These are phyloP conservation scores for Dovyalis caffra DNA, from an alignment of 345 rosid genomes.

Conservation along the genomic window DNA sequence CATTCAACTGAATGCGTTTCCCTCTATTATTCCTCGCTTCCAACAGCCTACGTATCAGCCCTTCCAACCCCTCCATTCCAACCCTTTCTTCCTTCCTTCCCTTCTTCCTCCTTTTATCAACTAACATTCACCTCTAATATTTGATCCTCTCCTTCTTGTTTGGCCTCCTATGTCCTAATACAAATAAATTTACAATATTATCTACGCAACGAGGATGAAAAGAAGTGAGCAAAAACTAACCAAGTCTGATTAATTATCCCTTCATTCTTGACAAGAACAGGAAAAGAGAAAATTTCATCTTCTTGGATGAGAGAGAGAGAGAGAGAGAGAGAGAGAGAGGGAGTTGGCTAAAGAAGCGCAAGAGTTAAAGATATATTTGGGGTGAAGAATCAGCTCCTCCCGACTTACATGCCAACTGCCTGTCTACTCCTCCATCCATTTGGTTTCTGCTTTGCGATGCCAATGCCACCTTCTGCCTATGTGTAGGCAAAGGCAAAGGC, in stretches of 20 bases:
- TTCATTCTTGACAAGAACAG: background rate
- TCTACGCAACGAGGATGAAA: background rate
- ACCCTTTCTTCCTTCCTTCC: background rate
- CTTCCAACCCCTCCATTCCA: slow-evolving; percentile 26
- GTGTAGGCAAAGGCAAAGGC: background rate
- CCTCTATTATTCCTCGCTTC: slow-evolving; percentile 21
- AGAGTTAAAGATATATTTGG: background rate
- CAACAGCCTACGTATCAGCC: slow-evolving; percentile 11
- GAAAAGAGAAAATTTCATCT: background rate
- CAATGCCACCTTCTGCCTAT: background rate
- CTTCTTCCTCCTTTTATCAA: background rate
- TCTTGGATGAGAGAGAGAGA: background rate
- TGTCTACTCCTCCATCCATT: background rate
- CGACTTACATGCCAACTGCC: background rate
- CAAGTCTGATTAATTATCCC: too few species aligned
- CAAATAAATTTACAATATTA: background rate
- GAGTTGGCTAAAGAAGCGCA: background rate
- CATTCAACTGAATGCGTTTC: slow-evolving; percentile 20
- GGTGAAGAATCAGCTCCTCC: background rate
- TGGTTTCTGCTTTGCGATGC: background rate
- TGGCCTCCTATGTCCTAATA: too few species aligned
- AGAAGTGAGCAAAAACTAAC: background rate
- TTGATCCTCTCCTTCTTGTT: too few species aligned
- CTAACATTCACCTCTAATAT: background rate
- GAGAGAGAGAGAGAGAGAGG: background rate